phyloP scores from a whole-genome alignment of 805 yeast species.

The Wickerhamiella spandovensis region DNA sequence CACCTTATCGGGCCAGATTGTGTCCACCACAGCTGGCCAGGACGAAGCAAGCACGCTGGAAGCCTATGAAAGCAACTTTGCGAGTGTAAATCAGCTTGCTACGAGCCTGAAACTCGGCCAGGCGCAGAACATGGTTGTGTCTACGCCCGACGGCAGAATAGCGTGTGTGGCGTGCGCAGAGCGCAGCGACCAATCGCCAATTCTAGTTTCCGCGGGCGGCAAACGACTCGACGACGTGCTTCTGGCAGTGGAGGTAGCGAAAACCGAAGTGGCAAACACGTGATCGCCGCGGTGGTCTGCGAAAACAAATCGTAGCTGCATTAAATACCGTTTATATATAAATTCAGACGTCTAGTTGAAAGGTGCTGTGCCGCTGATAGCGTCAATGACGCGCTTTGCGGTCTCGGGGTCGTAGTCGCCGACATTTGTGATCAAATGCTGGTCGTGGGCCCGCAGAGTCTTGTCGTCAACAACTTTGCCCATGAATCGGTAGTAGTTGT shows the following conservation, averaged over 20 bases:
- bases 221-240: conserved; percentile 5
- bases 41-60: not conserved
- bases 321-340: not conserved
- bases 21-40: not conserved
- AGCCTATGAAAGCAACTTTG: conserved; percentile 4
- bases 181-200: not conserved
- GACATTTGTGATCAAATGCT: conserved; percentile 14
- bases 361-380: conserved; percentile 1
- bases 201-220: conserved; percentile 4
- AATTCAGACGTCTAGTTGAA: not conserved
- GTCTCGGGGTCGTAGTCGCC: conserved; percentile 11
- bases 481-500: conserved; percentile 24
- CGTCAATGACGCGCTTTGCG: conserved; percentile 5
- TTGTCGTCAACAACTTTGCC: conserved; percentile 24
- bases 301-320: not conserved
- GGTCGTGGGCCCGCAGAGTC: conserved; percentile 14
- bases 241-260: conserved; percentile 5
- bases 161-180: conserved; percentile 4
- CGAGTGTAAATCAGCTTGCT: conserved; percentile 9
- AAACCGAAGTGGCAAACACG: not conserved
- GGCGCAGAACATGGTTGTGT: conserved; percentile 9
- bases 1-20: conserved; percentile 5
- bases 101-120: conserved; percentile 13
- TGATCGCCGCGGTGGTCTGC: not conserved
- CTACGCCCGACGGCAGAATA: conserved; percentile 1